Conservation (phyloP, 192 early-diverging fungal species). For the Phycomyces blakesleeanus region DNA sequence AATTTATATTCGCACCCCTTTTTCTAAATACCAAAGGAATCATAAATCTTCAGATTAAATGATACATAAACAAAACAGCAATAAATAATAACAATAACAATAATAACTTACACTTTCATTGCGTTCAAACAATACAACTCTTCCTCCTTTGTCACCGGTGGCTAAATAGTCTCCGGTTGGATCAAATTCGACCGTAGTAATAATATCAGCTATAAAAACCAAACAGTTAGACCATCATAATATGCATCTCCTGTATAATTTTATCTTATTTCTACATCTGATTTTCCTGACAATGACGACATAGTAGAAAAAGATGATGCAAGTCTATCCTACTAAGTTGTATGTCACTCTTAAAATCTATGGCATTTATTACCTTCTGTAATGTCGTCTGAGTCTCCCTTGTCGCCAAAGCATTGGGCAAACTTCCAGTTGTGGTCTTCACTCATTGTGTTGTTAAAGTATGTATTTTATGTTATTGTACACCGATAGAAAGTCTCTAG, state of each 20-base stretch:
- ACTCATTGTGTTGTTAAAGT: neutral
- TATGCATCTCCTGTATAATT: neutral
- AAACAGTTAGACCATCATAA: slow-evolving; percentile 6
- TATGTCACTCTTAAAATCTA: too few species aligned
- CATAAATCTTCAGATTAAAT: too few species aligned
- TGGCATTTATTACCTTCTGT: slow-evolving; percentile 98
- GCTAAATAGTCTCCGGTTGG: slow-evolving; percentile 94
- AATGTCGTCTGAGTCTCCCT: slow-evolving; percentile 96
- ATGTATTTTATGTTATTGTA: too few species aligned
- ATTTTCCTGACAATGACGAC: too few species aligned
- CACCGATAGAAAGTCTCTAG: too few species aligned
- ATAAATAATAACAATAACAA: neutral
- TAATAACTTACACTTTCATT: slow-evolving; percentile 73
- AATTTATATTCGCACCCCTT: slow-evolving; percentile 99
- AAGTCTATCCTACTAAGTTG: too few species aligned
- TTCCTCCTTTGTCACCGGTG: slow-evolving; percentile 93
- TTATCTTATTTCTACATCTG: too few species aligned
- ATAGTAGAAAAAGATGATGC: too few species aligned
- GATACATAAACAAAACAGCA: slow-evolving; percentile 15
- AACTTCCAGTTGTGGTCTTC: slow-evolving; percentile 75
- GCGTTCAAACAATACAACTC: slow-evolving; percentile 85
- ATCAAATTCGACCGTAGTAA: slow-evolving; percentile 98
- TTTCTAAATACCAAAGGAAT: slow-evolving; percentile 80
- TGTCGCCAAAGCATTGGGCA: slow-evolving; percentile 99
- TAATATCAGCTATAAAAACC: slow-evolving; percentile 83